Evolutionary conservation across 2,329 filamentous ascomycete species (phyloP), one percentile per base, ranked within the genome.

Genomic region (Apiospora phragmitis): DNA sequence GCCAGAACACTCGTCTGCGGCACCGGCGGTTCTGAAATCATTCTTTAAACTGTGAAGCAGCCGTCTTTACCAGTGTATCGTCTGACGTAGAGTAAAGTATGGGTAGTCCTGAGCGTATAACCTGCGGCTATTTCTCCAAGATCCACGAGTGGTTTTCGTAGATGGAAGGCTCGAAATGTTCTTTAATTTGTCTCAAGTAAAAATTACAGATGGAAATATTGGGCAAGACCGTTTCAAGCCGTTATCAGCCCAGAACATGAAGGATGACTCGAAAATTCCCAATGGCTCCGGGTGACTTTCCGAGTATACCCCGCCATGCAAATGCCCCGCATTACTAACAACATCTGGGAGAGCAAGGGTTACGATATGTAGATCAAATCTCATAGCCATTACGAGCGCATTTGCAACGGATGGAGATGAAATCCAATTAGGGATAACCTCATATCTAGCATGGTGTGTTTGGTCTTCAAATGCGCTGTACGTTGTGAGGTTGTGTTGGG

Each of bases 1-100:
- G 95, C 94, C 79, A 98, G 87, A 73, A 98, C 94, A 75, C 85
- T 85, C 70, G 89, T 90, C 76, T 90, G 87, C 45, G 88, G 87
- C 49, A 90, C 81, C 45, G 81, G 85, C 24, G 80, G 78, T 70
- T 83, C 81, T 70, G 80, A 72, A 68, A 77, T 77, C 83, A 85
- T 85, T 38, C 62, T 62, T n/a, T 14, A 14, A 38, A n/a, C 4
- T 14, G 18, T 21, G 29, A n/a, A n/a, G 29, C n/a, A 29, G 65
- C 16, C 41, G 14, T 26, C 38, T 67, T 45, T 18, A 35, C 59
- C 12, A 9, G 5, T 21, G 59, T 47, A 47, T 65, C 38, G 26
- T 49, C 9, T 51, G 65, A 47, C 24, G 65, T 29, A n/a, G 49
- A 18, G 41, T 45, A n/a, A 67, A 18, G 41, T 45, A 47, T 47